Evolutionary conservation across 257 asterid species (phyloP).

Genomic region (Fraxinus cuspidata): DNA sequence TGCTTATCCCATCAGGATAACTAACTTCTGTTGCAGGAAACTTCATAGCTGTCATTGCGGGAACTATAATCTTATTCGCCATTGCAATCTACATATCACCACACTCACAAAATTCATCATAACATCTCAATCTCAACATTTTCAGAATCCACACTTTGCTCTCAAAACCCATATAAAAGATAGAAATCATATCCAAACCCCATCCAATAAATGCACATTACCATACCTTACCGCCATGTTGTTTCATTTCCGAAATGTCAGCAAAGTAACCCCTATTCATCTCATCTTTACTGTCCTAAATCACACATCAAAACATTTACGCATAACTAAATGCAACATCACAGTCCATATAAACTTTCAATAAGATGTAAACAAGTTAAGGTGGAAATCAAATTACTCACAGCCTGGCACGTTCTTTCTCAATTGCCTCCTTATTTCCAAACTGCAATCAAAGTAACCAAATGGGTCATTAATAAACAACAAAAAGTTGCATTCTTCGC

Average conservation of each 20-base stretch:
- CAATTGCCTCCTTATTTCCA: slow-evolving; percentile 69
- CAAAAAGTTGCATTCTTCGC: slow-evolving; percentile 6
- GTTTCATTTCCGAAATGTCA: slow-evolving; percentile 70
- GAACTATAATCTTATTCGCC: slow-evolving; percentile 79
- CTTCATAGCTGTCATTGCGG: slow-evolving; percentile 68
- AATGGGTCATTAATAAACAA: slow-evolving; percentile 21
- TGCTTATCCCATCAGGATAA: slow-evolving; percentile 51
- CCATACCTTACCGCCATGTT: slow-evolving; percentile 89
- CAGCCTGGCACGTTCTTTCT: slow-evolving; percentile 86
- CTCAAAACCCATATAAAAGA: background rate
- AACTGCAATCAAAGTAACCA: slow-evolving; percentile 48
- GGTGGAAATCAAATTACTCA: slow-evolving; percentile 44
- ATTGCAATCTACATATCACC: slow-evolving; percentile 51
- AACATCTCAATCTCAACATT: slow-evolving; percentile 15
- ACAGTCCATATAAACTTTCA: background rate
- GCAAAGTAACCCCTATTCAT: slow-evolving; percentile 78
- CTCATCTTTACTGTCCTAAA: slow-evolving; percentile 96
- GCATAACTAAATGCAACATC: slow-evolving; percentile 19
- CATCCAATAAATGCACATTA: background rate
- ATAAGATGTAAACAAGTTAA: background rate
- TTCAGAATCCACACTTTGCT: background rate
- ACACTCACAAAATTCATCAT: slow-evolving; percentile 16
- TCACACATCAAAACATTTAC: slow-evolving; percentile 30
- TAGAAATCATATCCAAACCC: background rate
- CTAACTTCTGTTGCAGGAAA: slow-evolving; percentile 75